phyloP scores from a whole-genome alignment of 306 rosid genomes.

The Prunus salicina region DNA sequence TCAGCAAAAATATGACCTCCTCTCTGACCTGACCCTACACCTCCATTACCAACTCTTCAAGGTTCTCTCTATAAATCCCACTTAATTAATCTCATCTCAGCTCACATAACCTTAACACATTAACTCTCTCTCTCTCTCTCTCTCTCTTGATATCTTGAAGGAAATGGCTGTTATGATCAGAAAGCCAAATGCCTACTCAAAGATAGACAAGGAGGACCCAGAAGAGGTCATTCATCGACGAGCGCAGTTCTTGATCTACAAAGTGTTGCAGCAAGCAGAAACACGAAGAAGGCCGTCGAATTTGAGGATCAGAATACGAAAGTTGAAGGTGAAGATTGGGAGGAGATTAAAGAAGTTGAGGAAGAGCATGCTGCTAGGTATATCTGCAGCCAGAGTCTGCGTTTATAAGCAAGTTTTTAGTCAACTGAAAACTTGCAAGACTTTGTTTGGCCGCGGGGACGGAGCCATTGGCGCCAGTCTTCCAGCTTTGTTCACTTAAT shows the following conservation, averaged over 20 bases:
- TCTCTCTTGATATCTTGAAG: constrained; percentile 8
- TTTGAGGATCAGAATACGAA: constrained; percentile 59
- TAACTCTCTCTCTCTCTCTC: constrained; percentile 13
- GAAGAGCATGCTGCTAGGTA: constrained; percentile 41
- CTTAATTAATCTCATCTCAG: constrained; percentile 11
- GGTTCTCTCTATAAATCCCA: constrained; percentile 34
- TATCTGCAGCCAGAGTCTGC: constrained; percentile 43
- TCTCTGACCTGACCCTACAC: constrained; percentile 26
- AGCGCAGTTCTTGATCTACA: constrained; percentile 85
- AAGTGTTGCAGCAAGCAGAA: constrained; percentile 56
- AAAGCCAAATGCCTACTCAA: constrained; percentile 39
- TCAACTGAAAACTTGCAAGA: constrained; percentile 54
- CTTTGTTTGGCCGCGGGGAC: constrained; percentile 43
- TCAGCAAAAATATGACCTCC: constrained; percentile 45
- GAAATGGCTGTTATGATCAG: constrained; percentile 40
- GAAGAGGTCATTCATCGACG: constrained; percentile 54
- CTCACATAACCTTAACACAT: constrained; percentile 12
- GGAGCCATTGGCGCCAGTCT: constrained; percentile 21
- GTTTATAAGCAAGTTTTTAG: constrained; percentile 43
- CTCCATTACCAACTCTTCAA: constrained; percentile 14
- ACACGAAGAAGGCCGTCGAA: constrained; percentile 35
- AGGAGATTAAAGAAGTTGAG: constrained; percentile 59
- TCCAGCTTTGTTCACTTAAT: constrained; percentile 45
- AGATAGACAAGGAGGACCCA: constrained; percentile 77
- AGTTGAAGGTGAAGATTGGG: constrained; percentile 74